Conservation (phyloP, 2,329 filamentous ascomycete species). For the Aspergillus niger region DNA sequence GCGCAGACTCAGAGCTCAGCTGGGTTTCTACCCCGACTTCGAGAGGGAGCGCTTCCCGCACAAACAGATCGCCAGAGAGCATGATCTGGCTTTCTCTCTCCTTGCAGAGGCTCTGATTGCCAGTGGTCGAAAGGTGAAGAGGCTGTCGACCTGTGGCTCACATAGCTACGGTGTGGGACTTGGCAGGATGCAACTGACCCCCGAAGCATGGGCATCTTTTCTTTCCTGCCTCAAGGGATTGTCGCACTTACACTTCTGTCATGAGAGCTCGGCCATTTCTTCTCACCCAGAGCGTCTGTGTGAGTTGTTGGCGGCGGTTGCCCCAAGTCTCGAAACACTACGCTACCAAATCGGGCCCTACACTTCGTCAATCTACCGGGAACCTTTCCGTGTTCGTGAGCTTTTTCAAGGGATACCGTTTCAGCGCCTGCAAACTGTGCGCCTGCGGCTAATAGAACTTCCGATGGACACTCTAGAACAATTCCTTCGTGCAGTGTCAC, state of each 20-base stretch:
- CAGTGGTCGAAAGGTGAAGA: background rate
- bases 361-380: no score
- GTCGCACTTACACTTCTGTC: background rate
- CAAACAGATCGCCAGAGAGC: background rate
- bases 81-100: background rate
- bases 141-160: background rate
- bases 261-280: no score
- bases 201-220: background rate
- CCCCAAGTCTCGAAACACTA: no score
- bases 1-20: background rate
- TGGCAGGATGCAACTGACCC: background rate
- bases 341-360: no score
- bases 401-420: no score
- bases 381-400: no score
- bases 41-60: background rate
- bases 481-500: no score
- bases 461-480: no score
- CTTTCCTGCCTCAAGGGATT: background rate
- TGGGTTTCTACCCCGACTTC: background rate
- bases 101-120: background rate
- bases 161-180: background rate
- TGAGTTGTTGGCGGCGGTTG: no score
- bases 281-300: no score
- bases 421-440: no score
- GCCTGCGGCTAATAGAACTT: no score